A percentile compares a stretch with the other conserved stretches of the same genome.
phyloP scores from a whole-genome alignment of 345 rosid species.

The Tarenaya hassleriana region DNA sequence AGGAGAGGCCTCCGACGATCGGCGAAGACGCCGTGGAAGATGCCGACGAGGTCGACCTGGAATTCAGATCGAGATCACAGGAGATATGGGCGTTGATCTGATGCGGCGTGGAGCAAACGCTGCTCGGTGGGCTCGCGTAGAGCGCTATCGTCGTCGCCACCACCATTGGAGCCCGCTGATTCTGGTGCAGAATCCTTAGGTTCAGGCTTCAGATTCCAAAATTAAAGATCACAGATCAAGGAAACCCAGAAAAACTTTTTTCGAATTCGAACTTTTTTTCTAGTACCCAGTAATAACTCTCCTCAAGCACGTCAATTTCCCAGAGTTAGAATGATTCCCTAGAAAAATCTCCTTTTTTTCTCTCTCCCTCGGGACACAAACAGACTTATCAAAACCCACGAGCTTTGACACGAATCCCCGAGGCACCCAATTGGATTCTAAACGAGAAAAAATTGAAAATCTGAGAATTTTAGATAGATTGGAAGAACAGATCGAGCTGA shows the following conservation, averaged over 20 bases:
- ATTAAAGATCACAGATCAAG: neutral
- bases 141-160: constrained; percentile 89
- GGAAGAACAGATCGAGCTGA: constrained; percentile 8
- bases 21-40: constrained; percentile 47
- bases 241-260: neutral
- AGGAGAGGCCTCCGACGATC: constrained; percentile 65
- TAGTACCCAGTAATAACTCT: neutral
- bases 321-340: neutral
- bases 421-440: too few relatives aligned
- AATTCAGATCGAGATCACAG: constrained; percentile 60
- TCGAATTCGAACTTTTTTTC: neutral
- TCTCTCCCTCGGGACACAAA: neutral
- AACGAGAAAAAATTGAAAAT: too few relatives aligned
- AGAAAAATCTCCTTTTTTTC: neutral
- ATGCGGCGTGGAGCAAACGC: constrained; percentile 66
- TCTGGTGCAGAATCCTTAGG: neutral
- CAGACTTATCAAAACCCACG: neutral
- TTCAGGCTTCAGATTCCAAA: neutral
- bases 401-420: neutral
- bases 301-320: constrained; percentile 4
- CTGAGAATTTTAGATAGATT: neutral
- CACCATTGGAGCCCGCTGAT: constrained; percentile 40
- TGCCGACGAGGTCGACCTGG: constrained; percentile 55
- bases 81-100: constrained; percentile 57
- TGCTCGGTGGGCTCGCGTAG: constrained; percentile 78